These are phyloP conservation scores for Noccaea caerulescens DNA, from an alignment of 345 rosid species.

Conservation along the genomic window DNA sequence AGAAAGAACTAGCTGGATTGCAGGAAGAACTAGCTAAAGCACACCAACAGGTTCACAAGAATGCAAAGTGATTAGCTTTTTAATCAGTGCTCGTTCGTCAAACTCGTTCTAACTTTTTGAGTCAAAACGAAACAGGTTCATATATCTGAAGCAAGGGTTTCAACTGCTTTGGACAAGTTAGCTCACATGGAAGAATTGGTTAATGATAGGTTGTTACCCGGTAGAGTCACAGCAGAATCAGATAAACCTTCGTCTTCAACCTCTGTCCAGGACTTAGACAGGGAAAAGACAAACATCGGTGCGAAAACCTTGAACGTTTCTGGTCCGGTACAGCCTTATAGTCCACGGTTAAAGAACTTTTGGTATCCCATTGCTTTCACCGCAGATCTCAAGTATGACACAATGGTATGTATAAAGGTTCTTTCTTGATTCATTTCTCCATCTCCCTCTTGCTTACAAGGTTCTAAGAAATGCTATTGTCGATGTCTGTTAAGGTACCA, in stretches of 20 bases:
- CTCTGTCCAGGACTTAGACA: slow-evolving; percentile 51
- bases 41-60: slow-evolving; percentile 69
- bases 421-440: background rate
- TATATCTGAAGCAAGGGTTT: slow-evolving; percentile 93
- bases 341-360: slow-evolving; percentile 74
- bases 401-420: slow-evolving; percentile 61
- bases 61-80: background rate
- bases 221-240: slow-evolving; percentile 51
- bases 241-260: slow-evolving; percentile 55
- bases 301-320: slow-evolving; percentile 79
- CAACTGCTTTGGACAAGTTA: slow-evolving; percentile 86
- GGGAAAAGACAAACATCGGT: slow-evolving; percentile 52
- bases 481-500: slow-evolving; percentile 65
- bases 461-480: background rate
- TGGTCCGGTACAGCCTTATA: slow-evolving; percentile 88
- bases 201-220: slow-evolving; percentile 75
- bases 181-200: slow-evolving; percentile 95
- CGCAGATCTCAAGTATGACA: slow-evolving; percentile 78
- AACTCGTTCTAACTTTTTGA: slow-evolving; percentile 13
- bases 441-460: background rate
- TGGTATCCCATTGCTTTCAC: slow-evolving; percentile 97
- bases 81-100: background rate
- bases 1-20: slow-evolving; percentile 88
- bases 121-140: slow-evolving; percentile 65
- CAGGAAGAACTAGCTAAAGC: slow-evolving; percentile 87